These are phyloP conservation scores for Capronia epimyces DNA, from an alignment of 2,329 filamentous ascomycete species.

Conservation along the genomic window DNA sequence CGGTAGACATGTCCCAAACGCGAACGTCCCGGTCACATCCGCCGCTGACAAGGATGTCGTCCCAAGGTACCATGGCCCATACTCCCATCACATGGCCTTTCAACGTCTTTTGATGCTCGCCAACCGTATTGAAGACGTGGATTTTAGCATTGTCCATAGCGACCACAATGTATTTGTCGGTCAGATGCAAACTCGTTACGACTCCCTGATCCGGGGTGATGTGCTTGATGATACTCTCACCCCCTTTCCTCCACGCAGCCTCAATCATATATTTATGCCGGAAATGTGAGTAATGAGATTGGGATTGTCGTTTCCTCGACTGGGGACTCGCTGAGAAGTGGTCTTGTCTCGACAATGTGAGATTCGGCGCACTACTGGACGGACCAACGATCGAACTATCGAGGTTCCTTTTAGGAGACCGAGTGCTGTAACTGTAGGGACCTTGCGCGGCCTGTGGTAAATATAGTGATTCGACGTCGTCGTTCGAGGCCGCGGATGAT, in stretches of 20 bases:
- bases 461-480: constrained; percentile 35
- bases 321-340: constrained; percentile 23
- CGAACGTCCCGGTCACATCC: constrained; percentile 94
- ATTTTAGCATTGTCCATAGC: constrained; percentile 98
- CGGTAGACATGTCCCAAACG: constrained; percentile 92
- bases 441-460: constrained; percentile 51
- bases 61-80: constrained; percentile 99
- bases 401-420: constrained; percentile 23
- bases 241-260: constrained; percentile 90
- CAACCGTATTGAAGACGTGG: constrained; percentile 91
- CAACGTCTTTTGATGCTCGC: constrained; percentile 78
- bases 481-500: constrained; percentile 44
- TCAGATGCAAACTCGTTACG: constrained; percentile 90
- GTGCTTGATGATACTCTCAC: constrained; percentile 73
- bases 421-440: constrained; percentile 28
- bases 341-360: constrained; percentile 34
- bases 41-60: constrained; percentile 87
- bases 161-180: constrained; percentile 93
- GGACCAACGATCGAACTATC: constrained; percentile 32
- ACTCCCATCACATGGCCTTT: constrained; percentile 98
- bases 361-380: constrained; percentile 45
- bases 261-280: constrained; percentile 97
- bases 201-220: constrained; percentile 96
- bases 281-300: constrained; percentile 93
- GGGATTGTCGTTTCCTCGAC: constrained; percentile 54